A percentile compares a stretch with the other conserved stretches of the same genome.
Evolutionary conservation across 352 stramenopile genomes (phyloP).

Genomic region (Globisporangium heterothallicum): DNA sequence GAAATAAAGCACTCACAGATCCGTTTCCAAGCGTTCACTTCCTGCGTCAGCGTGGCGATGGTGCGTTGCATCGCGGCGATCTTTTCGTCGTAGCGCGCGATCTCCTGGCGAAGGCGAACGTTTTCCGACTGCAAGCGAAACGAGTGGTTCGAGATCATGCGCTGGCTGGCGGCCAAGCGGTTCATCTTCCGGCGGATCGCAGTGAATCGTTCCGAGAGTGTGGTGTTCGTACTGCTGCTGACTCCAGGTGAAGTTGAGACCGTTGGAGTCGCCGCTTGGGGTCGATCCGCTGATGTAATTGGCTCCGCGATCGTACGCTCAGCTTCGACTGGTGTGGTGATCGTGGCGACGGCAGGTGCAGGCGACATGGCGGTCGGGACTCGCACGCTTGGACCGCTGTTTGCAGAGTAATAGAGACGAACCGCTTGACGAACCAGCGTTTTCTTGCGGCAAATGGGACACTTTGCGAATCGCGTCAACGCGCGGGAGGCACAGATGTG

Average conservation of each 20-base stretch:
- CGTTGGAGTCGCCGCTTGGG: no score
- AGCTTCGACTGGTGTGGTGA: neutral
- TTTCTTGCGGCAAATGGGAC: conserved; percentile 31
- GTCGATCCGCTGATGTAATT: no score
- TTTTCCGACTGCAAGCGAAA: conserved; percentile 27
- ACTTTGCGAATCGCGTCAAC: conserved; percentile 15
- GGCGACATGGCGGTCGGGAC: neutral
- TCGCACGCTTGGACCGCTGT: neutral
- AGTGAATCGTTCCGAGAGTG: conserved; percentile 14
- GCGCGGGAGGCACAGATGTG: conserved; percentile 18
- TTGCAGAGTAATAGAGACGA: conserved; percentile 28
- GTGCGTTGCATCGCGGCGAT: conserved; percentile 19
- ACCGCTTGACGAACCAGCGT: conserved; percentile 12
- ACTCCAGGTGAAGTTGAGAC: neutral
- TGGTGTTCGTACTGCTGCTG: neutral
- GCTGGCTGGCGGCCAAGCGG: conserved; percentile 18
- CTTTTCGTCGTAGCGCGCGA: conserved; percentile 14
- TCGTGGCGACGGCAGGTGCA: neutral
- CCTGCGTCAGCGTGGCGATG: conserved; percentile 16
- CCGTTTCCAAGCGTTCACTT: conserved; percentile 26
- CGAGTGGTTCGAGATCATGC: conserved; percentile 27
- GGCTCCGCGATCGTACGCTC: neutral
- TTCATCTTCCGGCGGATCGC: conserved; percentile 21
- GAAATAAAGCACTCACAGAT: conserved; percentile 33
- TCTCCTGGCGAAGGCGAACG: conserved; percentile 20